Conservation (phyloP, 805 yeast species). For the Cyberlindnera maclurae region DNA sequence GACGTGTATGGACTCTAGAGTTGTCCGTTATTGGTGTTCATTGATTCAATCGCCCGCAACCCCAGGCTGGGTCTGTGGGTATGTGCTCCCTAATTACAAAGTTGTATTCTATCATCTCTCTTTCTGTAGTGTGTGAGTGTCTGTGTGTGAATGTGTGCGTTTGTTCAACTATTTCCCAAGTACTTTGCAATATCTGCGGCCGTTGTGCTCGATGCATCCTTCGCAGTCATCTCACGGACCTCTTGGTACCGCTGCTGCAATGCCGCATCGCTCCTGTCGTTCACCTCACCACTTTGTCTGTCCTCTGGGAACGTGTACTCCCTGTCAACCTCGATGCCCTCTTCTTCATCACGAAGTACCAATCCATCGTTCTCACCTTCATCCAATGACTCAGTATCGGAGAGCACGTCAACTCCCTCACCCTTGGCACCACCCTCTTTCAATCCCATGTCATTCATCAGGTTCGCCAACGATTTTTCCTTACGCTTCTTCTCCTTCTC, state of each 20-base stretch:
- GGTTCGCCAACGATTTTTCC: slow-evolving; percentile 57
- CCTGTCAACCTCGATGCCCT: slow-evolving; percentile 39
- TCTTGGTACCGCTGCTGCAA: slow-evolving; percentile 65
- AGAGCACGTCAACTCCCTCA: slow-evolving; percentile 41
- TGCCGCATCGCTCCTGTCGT: slow-evolving; percentile 31
- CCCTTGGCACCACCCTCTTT: slow-evolving; percentile 30
- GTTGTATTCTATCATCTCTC: background rate
- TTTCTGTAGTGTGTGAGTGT: too few species aligned
- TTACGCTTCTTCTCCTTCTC: slow-evolving; percentile 67
- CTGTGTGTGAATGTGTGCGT: too few species aligned
- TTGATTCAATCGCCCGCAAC: slow-evolving; percentile 3
- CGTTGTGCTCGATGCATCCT: slow-evolving; percentile 54
- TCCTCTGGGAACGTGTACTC: slow-evolving; percentile 70
- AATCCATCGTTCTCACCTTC: slow-evolving; percentile 37
- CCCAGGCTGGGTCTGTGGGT: too few species aligned
- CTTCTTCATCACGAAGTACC: slow-evolving; percentile 37
- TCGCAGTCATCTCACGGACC: slow-evolving; percentile 60
- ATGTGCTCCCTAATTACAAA: background rate
- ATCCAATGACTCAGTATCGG: slow-evolving; percentile 44
- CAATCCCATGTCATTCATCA: slow-evolving; percentile 85
- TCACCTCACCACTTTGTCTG: slow-evolving; percentile 50
- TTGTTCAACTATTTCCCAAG: slow-evolving; percentile 35
- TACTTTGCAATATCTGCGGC: slow-evolving; percentile 70
- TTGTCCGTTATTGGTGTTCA: slow-evolving; percentile 83
- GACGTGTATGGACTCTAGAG: slow-evolving; percentile 97